Base-by-base conservation (phyloP, 768 basidiomycete genomes). In the Clitopilus passeckerianus region DNA sequence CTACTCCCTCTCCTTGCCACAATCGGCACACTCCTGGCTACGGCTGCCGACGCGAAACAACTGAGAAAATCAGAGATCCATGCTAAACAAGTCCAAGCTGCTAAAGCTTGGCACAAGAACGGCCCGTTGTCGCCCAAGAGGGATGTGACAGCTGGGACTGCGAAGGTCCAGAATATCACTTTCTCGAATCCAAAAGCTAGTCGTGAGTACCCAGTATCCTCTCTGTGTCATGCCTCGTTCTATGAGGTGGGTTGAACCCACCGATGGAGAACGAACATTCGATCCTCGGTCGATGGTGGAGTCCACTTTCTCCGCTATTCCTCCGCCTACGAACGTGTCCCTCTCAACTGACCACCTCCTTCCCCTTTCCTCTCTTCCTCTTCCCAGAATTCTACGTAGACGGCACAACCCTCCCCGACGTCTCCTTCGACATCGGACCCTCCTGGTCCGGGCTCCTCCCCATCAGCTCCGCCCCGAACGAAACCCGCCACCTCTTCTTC, bases 401-500 rank as follows among this genome's bases (percentile, higher is more conserved):
- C 62, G 89, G 89, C 1, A 77, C 72, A 44, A 74, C 71, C 34
- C 84, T 91, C 46, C 89, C 90, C 5, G 75, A 85, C 44, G 85
- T 91, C 18, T 77, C 86, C 64, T 91, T 86, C 63, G 87, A 91
- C 64, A 75, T 89, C 37, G 90, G 89, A 2, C 86, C 88, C 2
- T 88, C 86, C 62, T 91, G 87, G 87, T 74, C 87, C 3, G 90
- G 90, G 7, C 72, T 91, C 22, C 65, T 91, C 56, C 90, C 90
- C 1, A 90, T 91, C 57, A 90, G 87, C 61, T 66, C 69, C 33
- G 71, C 76, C 7, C 41, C 76, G 9, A 76, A 87, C 52, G 90
- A 91, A 71, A 87, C 86, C 5, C 80, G 89, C 46, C 78, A 91
- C 87, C 79, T 90, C 15, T 91, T 87, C 75, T 91, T 91, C 74